Evolutionary conservation across 225 moss, liverwort and hornwort genomes (phyloP).

Genomic region (Pleurozium schreberi): DNA sequence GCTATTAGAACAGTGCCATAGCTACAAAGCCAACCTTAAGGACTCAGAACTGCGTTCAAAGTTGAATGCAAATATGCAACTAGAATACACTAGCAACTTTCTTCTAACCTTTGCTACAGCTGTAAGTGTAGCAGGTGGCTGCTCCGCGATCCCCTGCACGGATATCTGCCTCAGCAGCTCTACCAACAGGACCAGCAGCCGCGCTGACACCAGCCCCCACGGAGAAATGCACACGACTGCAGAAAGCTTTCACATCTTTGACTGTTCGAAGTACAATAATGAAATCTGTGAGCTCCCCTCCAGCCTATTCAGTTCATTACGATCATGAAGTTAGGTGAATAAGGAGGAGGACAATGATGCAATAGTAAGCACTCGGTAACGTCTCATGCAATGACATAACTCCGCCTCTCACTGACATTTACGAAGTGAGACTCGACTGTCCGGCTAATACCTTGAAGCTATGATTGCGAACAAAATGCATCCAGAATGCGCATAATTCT

Average conservation of each 20-base stretch:
- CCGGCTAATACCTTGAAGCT: not conserved
- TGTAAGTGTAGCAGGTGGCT: conserved; percentile 92
- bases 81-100: not conserved
- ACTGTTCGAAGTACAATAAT: conserved; percentile 82
- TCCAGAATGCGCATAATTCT: not conserved
- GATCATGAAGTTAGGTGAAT: not conserved
- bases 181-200: conserved; percentile 91
- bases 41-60: not conserved
- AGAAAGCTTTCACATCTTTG: conserved; percentile 88
- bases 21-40: not conserved
- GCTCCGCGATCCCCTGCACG: conserved; percentile 93
- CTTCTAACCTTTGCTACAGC: conserved; percentile 86
- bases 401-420: not conserved
- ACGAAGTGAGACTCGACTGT: not conserved
- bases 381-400: not conserved
- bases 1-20: not conserved
- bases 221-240: conserved; percentile 86
- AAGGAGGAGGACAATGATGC: not conserved
- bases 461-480: not conserved
- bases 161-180: conserved; percentile 86
- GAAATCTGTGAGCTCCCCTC: conserved; percentile 92
- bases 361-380: not conserved
- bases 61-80: not conserved
- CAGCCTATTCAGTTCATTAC: conserved; percentile 40
- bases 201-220: conserved; percentile 95